These are phyloP conservation scores for Pseudocercospora ulei DNA, from an alignment of 2,329 filamentous ascomycete genomes.

Conservation along the genomic window DNA sequence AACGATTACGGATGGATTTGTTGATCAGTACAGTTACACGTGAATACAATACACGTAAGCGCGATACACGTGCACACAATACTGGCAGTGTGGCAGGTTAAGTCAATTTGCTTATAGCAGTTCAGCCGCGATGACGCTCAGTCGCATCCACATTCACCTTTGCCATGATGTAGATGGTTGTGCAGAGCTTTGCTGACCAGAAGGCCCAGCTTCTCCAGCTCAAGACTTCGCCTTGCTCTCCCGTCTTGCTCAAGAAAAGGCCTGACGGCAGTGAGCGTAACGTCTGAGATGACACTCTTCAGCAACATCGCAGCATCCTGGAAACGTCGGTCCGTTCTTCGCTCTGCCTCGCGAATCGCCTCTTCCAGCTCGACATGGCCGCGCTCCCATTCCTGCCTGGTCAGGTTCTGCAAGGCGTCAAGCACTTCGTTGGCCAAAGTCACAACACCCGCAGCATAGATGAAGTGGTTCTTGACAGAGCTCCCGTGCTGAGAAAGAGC, in stretches of 20 bases:
- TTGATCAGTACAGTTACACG: too few relatives aligned
- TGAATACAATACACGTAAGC: too few relatives aligned
- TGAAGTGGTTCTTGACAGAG: slow-evolving; percentile 32
- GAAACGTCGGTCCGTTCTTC: slow-evolving; percentile 34
- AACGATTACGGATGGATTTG: too few relatives aligned
- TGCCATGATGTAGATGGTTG: slow-evolving; percentile 24
- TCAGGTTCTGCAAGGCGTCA: slow-evolving; percentile 27
- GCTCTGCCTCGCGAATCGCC: slow-evolving; percentile 32
- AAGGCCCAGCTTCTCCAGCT: slow-evolving; percentile 17
- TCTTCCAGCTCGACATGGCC: slow-evolving; percentile 33
- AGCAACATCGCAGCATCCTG: slow-evolving; percentile 36
- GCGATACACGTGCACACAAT: too few relatives aligned
- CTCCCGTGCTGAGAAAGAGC: slow-evolving; percentile 31
- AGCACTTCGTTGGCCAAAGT: slow-evolving; percentile 34
- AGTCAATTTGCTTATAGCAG: too few relatives aligned
- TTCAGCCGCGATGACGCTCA: too few relatives aligned
- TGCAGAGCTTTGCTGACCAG: slow-evolving; percentile 23
- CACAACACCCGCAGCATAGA: slow-evolving; percentile 32
- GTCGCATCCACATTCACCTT: slow-evolving; percentile 34
- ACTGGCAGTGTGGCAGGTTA: too few relatives aligned
- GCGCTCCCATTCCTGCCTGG: slow-evolving; percentile 30
- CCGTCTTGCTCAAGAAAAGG: slow-evolving; percentile 27
- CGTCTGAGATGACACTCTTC: slow-evolving; percentile 35
- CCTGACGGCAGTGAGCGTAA: slow-evolving; percentile 22
- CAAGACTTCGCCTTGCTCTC: slow-evolving; percentile 19